phyloP scores from a whole-genome alignment of 2,329 filamentous ascomycete species.

The Calonectria crousiana region DNA sequence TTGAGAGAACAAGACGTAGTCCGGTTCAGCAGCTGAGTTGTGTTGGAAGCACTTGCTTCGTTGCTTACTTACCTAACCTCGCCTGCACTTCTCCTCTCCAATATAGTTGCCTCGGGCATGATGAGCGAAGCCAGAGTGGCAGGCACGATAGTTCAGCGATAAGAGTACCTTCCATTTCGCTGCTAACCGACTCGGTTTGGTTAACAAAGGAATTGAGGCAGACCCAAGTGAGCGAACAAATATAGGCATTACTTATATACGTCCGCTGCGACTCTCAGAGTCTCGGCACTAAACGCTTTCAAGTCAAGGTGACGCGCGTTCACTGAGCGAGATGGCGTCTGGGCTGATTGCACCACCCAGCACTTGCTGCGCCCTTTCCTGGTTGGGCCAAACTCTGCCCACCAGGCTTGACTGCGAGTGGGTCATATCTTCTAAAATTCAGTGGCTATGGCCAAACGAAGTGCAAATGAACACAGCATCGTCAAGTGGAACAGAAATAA shows the following conservation, averaged over 20 bases:
- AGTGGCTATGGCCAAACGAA: background rate
- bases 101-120: slow-evolving; percentile 15
- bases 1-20: background rate
- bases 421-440: background rate
- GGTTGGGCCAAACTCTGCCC: background rate
- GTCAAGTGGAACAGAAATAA: background rate
- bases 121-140: background rate
- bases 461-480: background rate
- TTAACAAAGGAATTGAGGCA: background rate
- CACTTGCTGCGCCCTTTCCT: background rate
- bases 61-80: background rate
- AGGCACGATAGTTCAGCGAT: background rate
- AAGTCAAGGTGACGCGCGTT: slow-evolving; percentile 13
- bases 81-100: background rate
- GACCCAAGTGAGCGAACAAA: background rate
- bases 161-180: background rate
- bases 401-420: background rate
- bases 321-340: background rate
- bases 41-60: background rate
- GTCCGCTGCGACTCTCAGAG: background rate
- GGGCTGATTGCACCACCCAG: background rate
- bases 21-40: background rate
- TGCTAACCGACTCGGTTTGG: background rate
- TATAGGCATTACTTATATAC: background rate
- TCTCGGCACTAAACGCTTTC: background rate